A percentile compares a stretch with the other conserved stretches of the same genome.
These are phyloP conservation scores for Fusarium tjaetaba DNA, from an alignment of 2,329 filamentous ascomycete species.

Conservation along the genomic window DNA sequence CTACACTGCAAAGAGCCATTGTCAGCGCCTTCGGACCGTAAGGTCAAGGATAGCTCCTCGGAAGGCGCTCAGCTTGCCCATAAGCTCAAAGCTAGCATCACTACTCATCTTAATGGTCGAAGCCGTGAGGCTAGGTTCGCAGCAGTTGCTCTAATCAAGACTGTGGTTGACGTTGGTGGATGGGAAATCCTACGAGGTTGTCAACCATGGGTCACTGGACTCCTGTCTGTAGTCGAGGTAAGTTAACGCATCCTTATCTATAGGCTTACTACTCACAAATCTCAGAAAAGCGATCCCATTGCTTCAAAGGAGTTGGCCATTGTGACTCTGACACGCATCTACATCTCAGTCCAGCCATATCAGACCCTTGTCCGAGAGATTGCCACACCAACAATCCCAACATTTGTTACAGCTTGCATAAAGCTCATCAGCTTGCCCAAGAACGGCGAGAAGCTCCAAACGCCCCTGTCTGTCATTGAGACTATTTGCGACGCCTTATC, in stretches of 20 bases:
- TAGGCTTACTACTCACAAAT: slow-evolving; percentile 29
- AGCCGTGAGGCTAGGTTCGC: slow-evolving; percentile 79
- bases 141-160: slow-evolving; percentile 82
- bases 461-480: slow-evolving; percentile 65
- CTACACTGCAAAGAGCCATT: slow-evolving; percentile 68
- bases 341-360: slow-evolving; percentile 82
- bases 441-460: slow-evolving; percentile 36
- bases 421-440: slow-evolving; percentile 66
- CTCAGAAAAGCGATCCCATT: slow-evolving; percentile 78
- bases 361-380: slow-evolving; percentile 88
- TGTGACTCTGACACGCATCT: slow-evolving; percentile 83
- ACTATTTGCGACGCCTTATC: slow-evolving; percentile 77
- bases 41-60: slow-evolving; percentile 68
- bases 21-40: slow-evolving; percentile 69
- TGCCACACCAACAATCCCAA: slow-evolving; percentile 81
- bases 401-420: slow-evolving; percentile 78
- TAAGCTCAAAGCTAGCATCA: slow-evolving; percentile 82
- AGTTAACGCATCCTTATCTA: neutral
- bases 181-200: slow-evolving; percentile 81
- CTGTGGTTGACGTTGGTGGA: slow-evolving; percentile 82
- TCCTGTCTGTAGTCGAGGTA: slow-evolving; percentile 79
- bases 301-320: slow-evolving; percentile 81
- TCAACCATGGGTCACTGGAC: slow-evolving; percentile 79
- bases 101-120: slow-evolving; percentile 80
- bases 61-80: slow-evolving; percentile 79